Base-by-base conservation (phyloP, 225 moss, liverwort and hornwort genomes). In the Pseudisothecium myosuroides region DNA sequence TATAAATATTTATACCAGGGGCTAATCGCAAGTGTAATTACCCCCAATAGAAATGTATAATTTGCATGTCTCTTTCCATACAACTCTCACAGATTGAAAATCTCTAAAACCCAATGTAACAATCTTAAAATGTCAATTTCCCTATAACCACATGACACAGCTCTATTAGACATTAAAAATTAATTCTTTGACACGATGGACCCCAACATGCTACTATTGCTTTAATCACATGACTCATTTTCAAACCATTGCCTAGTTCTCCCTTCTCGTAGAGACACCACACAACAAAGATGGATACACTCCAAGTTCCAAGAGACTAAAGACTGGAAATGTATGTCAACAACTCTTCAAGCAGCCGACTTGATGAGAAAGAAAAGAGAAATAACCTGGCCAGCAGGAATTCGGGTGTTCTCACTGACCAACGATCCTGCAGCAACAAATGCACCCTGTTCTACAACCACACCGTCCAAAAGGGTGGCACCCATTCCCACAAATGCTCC, bases 401-500 rank as follows among this genome's bases (percentile, higher is more conserved):
- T 92, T 72, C 94, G 95, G 37, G 95, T 96, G 66, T 95, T 92
- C 83, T 95, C 92, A 66, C 95, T 93, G 81, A 99, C 96, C 79
- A 97, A 88, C 17, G 96, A 91, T 83, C 98, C 97, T 14, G 96
- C 97, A 69, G 96, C 98, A 82, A 99, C 96, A 87, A 97, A 96
- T 34, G 97, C 98, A 68, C 96, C 96, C 89, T 93, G 92, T 85
- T 99, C 98, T 81, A 99, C 98, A 72, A 99, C 94, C 28, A 95
- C 97, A 52, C 98, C 97, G 59, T 96, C 96, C 22, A 97, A 91
- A 75, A 99, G 91, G 37, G 96, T 96, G 71, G 98, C 97, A 88
- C 97, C 96, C 96, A 99, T 99, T 64, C 97, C 98, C 85, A 98
- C 98, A 92, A 99, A 95, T 31, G 96, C 94, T 83, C 92, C 97